Evolutionary conservation across 208 protist genomes (phyloP), one percentile per base, ranked within the genome.

Genomic region (Wallacemonas collosoma): DNA sequence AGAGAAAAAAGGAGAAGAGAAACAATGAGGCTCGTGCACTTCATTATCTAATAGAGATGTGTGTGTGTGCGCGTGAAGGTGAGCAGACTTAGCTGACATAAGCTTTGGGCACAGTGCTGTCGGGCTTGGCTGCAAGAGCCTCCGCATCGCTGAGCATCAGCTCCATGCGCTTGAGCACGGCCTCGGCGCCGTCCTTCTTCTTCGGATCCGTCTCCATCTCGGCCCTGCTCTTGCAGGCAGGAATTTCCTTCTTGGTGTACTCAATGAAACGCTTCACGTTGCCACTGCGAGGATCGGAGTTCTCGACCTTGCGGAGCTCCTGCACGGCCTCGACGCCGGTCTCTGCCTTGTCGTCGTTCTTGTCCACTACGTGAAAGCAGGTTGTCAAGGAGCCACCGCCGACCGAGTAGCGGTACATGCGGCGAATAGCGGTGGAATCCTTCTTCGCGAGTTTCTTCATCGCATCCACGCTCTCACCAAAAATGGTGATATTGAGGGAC

Each of bases 91-190:
- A 62, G 51, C 38, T 71, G 51, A 63, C 57, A 74, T 93, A 93
- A 15, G 74, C 76, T 72, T 85, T 86, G 1, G 88, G 85, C 36
- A 65, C 71, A n/a, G 69, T 75, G 26, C 15, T 68, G 50, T 80
- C 84, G 7, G 86, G 86, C 9, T 89, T 76, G 38, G 61, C 68
- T 53, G 83, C 47, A 39, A 91, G 36, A 2, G 76, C 82, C 76
- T 91, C 76, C 17, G 89, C 86, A 70, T 94, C 89, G 71, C 86
- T 94, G 48, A 94, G 75, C 86, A 94, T 94, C 76, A 80, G 66
- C 71, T 90, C 79, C 86, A 94, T 90, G 57, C 89, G 86, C 54
- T 77, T 79, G 56, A 83, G 48, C 76, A 87, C 81, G 44, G 45
- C 56, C 41, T 75, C 44, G 56, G 79, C 71, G 56, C 75, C 83